phyloP scores from a whole-genome alignment of 1,284 basidiomycete genomes.

The Cerrena zonata region DNA sequence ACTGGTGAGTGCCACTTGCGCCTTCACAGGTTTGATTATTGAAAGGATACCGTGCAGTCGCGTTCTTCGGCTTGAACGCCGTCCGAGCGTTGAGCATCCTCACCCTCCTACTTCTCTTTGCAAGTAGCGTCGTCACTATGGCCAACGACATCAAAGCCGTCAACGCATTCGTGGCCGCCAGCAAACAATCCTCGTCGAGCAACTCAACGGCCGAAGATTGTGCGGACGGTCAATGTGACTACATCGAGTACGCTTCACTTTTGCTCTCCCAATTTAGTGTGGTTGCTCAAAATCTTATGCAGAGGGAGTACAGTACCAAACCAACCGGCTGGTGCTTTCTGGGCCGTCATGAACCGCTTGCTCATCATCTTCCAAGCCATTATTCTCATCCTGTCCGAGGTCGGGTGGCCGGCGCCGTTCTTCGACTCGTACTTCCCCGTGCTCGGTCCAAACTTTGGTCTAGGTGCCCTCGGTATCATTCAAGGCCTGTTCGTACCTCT shows the following conservation, averaged over 20 bases:
- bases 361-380: constrained; percentile 76
- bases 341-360: constrained; percentile 77
- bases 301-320: constrained; percentile 78
- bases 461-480: constrained; percentile 77
- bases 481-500: constrained; percentile 60
- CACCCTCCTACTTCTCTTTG: constrained; percentile 67
- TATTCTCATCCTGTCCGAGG: constrained; percentile 63
- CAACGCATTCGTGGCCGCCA: constrained; percentile 49
- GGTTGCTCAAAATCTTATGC: constrained; percentile 2
- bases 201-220: constrained; percentile 40
- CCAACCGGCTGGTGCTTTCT: constrained; percentile 81
- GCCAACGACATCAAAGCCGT: constrained; percentile 77
- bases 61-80: constrained; percentile 75
- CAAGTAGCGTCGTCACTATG: constrained; percentile 74
- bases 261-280: not conserved
- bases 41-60: not conserved
- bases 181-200: constrained; percentile 22
- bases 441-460: constrained; percentile 74
- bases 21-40: not conserved
- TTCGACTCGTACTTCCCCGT: constrained; percentile 82
- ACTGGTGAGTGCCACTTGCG: not conserved
- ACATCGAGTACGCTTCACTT: constrained; percentile 55
- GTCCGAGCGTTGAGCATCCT: constrained; percentile 74
- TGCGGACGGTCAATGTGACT: constrained; percentile 52
- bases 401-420: constrained; percentile 64